A percentile compares a stretch with the other conserved stretches of the same genome.
phyloP scores from a whole-genome alignment of 2,329 filamentous ascomycete species.

The Colletotrichum cereale region DNA sequence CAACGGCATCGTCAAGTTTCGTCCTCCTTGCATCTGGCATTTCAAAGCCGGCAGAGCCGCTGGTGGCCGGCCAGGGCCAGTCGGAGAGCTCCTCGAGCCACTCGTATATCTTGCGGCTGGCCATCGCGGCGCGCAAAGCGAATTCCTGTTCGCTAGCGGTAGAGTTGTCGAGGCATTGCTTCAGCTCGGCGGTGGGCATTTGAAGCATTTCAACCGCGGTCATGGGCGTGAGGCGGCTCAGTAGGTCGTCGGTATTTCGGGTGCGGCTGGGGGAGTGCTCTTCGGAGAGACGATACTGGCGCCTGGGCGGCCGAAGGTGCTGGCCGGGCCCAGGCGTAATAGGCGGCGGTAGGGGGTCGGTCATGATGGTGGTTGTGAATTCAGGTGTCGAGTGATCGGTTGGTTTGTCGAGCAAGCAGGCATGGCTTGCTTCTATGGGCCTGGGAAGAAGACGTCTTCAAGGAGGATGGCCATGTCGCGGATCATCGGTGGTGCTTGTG shows the following conservation, averaged over 20 bases:
- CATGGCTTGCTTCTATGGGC: constrained; percentile 39
- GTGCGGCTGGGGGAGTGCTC: constrained; percentile 60
- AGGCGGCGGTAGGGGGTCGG: constrained; percentile 49
- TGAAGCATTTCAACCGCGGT: constrained; percentile 72
- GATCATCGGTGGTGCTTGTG: constrained; percentile 36
- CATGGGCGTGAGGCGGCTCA: constrained; percentile 71
- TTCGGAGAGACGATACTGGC: constrained; percentile 54
- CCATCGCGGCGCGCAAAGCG: constrained; percentile 76
- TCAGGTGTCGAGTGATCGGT: constrained; percentile 37
- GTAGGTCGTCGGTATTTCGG: constrained; percentile 67
- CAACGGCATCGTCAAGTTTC: constrained; percentile 50
- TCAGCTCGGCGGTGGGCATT: constrained; percentile 64
- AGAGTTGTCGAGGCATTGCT: constrained; percentile 71
- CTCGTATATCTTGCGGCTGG: constrained; percentile 77
- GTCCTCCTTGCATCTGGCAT: constrained; percentile 57
- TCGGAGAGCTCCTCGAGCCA: constrained; percentile 78
- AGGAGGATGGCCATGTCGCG: constrained; percentile 35
- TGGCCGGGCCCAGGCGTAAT: constrained; percentile 50
- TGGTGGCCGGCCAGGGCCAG: constrained; percentile 68
- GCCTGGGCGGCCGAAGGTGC: constrained; percentile 52
- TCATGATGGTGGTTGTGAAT: constrained; percentile 46
- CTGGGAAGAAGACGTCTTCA: constrained; percentile 30
- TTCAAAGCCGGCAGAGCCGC: constrained; percentile 67
- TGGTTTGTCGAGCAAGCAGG: constrained; percentile 25
- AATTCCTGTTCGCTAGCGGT: constrained; percentile 77